A percentile compares a stretch with the other conserved stretches of the same genome.
Evolutionary conservation across 805 yeast genomes (phyloP).

Genomic region (Clavispora vitiphila): DNA sequence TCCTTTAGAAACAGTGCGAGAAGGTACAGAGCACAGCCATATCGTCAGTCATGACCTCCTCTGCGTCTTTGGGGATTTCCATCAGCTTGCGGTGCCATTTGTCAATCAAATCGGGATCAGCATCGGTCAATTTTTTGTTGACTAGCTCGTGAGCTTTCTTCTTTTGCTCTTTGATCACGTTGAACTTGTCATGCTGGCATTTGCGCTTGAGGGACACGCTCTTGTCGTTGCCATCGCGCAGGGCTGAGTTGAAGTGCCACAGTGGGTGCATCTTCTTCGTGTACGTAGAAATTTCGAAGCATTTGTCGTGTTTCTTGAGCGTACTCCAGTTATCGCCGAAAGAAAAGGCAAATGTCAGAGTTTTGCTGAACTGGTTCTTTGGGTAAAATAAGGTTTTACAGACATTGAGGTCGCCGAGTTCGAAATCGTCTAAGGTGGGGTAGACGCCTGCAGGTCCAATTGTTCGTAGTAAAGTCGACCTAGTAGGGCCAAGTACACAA

Average conservation of each 20-base stretch:
- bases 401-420: too few species aligned
- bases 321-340: too few species aligned
- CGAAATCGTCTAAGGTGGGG: too few species aligned
- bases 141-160: not conserved
- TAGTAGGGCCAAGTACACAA: too few species aligned
- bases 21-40: conserved; percentile 12
- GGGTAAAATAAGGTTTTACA: too few species aligned
- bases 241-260: conserved; percentile 7
- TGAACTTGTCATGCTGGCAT: conserved; percentile 3
- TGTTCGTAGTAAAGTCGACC: too few species aligned
- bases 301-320: too few species aligned
- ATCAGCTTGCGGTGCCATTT: conserved; percentile 1
- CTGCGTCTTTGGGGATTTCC: conserved; percentile 3
- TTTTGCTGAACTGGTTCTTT: too few species aligned
- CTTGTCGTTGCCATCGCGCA: conserved; percentile 8
- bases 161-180: conserved; percentile 1
- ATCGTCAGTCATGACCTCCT: conserved; percentile 14
- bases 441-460: too few species aligned
- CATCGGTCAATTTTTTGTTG: conserved; percentile 3
- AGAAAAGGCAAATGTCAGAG: too few species aligned
- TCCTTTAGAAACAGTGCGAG: conserved; percentile 12
- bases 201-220: conserved; percentile 6
- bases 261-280: too few species aligned
- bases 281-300: too few species aligned
- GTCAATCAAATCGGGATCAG: conserved; percentile 1